Percentiles rank a stretch among this genome's conserved stretches.
Conservation (phyloP, 2,329 filamentous ascomycete species). For the Parascedosporium putredinis region DNA sequence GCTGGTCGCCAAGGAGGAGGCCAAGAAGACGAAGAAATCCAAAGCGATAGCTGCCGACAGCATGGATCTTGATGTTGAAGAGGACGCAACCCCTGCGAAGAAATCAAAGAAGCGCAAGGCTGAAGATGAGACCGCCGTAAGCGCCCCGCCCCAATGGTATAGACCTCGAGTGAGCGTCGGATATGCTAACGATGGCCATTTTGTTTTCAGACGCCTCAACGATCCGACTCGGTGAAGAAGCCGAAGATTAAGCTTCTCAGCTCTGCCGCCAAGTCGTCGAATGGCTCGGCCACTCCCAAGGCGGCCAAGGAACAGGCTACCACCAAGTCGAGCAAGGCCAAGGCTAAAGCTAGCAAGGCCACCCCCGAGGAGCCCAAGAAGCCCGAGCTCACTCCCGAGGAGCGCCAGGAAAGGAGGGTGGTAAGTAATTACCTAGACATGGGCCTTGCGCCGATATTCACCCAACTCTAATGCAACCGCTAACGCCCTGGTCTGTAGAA, state of each 20-base stretch:
- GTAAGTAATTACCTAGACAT: no score
- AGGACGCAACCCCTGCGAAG: conserved; percentile 20
- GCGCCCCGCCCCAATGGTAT: conserved; percentile 9
- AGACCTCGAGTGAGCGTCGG: no score
- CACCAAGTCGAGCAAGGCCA: conserved; percentile 41
- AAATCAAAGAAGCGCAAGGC: conserved; percentile 72
- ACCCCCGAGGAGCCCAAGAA: conserved; percentile 43
- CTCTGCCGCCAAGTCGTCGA: conserved; percentile 56
- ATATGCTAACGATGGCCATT: not conserved
- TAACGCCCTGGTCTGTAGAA: conserved; percentile 45
- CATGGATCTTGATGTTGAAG: conserved; percentile 8
- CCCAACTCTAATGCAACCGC: no score
- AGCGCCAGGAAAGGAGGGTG: conserved; percentile 49
- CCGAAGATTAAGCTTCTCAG: conserved; percentile 55
- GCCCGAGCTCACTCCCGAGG: conserved; percentile 45
- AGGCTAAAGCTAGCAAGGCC: conserved; percentile 45
- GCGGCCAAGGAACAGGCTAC: conserved; percentile 41
- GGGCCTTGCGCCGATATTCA: no score
- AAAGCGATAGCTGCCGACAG: conserved; percentile 28
- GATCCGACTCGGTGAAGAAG: conserved; percentile 55
- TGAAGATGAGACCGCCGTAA: conserved; percentile 55
- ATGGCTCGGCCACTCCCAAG: conserved; percentile 49
- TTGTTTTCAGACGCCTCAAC: conserved; percentile 38
- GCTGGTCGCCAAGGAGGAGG: conserved; percentile 43
- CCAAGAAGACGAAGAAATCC: conserved; percentile 36